Evolutionary conservation across 768 basidiomycete species (phyloP), one percentile per base, ranked within the genome.

Genomic region (Boletus huronensis): DNA sequence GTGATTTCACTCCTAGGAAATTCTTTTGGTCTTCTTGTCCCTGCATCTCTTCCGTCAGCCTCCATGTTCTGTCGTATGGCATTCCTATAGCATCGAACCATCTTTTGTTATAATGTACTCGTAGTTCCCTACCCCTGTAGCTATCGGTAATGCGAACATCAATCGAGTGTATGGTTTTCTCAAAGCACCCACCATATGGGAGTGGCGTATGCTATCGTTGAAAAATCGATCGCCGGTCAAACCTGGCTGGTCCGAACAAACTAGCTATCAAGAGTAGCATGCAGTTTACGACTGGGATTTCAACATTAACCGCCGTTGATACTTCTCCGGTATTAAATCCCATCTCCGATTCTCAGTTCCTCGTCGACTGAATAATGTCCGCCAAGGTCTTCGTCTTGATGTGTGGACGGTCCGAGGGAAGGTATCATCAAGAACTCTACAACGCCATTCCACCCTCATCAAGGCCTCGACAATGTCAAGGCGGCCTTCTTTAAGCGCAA

Each of bases 401-500:
- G 48, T 16, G 31, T 50, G 43, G 34, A 58, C 31, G 6, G 48
- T 43, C 41, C 58, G 63, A 31, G 58, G 50, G 13, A 41, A 48
- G 17, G 50, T 5, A 36, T 55, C 48, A 25, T 54, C 40, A 13
- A 40, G 31, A 34, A 49, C 48, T 43, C 53, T 58, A 39, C 51
- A 31, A 19, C 63, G 50, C 34, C 45, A 16, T 38, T 68, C 61
- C 43, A 54, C 48, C 54, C 41, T 58, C 25, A 66, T 45, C 56
- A 73, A 70, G 28, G 58, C 50, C 21, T 49, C 57, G 36, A 66
- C 70, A 53, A 87, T 78, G 61, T 82, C 82, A 57, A 74, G 68
- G 42, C 84, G 78, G 16, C 84, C 81, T 71, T 90, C 82, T 66
- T 84, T 87, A 51, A 85, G 62, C 29, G 86, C 87, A 44, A 87